These are phyloP conservation scores for Clitopilus passeckerianus DNA, from an alignment of 768 basidiomycete genomes.

Conservation along the genomic window DNA sequence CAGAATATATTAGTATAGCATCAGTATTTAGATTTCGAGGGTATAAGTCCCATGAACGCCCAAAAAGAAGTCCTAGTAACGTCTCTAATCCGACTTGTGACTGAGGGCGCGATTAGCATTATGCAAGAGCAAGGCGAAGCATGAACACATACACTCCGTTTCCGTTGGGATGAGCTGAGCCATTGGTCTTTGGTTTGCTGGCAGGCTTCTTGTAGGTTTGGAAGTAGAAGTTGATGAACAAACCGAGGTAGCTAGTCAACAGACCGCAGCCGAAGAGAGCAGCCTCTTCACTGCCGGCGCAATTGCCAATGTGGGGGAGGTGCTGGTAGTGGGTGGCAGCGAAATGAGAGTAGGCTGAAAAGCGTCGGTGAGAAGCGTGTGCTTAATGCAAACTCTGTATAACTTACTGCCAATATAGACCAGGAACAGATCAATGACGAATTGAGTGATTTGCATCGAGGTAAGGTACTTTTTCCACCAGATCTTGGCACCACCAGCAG, in stretches of 20 bases:
- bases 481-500: conserved; percentile 93
- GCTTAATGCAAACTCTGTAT: background rate
- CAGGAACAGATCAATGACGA: conserved; percentile 83
- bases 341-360: conserved; percentile 76
- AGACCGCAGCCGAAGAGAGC: conserved; percentile 88
- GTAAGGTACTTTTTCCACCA: conserved; percentile 99
- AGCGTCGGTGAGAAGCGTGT: conserved; percentile 5
- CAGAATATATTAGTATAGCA: background rate
- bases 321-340: conserved; percentile 55
- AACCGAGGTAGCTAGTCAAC: conserved; percentile 83
- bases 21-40: background rate
- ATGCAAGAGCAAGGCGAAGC: no score
- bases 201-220: conserved; percentile 73
- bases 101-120: background rate
- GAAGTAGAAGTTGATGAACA: conserved; percentile 96
- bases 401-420: conserved; percentile 94
- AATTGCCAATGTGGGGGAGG: conserved; percentile 74
- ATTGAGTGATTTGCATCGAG: conserved; percentile 94
- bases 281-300: conserved; percentile 84
- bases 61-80: no score
- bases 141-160: conserved; percentile 33
- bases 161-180: conserved; percentile 36
- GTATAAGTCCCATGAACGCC: conserved; percentile 1
- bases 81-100: background rate
- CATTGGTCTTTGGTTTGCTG: conserved; percentile 38